Base-by-base conservation (phyloP, 139 green algal genomes). In the Chlorella sorokiniana region DNA sequence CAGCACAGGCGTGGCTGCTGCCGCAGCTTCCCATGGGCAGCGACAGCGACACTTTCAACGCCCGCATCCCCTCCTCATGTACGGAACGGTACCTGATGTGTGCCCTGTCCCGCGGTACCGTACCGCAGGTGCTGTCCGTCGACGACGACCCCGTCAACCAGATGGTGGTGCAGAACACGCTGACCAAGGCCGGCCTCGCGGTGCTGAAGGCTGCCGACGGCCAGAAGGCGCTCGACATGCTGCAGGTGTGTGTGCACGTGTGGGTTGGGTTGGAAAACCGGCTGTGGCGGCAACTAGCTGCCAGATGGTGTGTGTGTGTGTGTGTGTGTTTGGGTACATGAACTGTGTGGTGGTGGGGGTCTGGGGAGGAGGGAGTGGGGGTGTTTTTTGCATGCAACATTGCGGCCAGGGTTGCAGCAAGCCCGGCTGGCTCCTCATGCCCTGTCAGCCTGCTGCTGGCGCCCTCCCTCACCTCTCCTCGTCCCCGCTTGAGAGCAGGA, bases 101-200 rank as follows among this genome's bases (percentile, higher is more conserved):
- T n/a, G n/a, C n/a, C 11, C 23, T n/a, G 31, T 10, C 23, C 18
- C 41, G 20, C 6, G 1, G 67, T 65, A 40, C 65, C 71, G 63
- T 44, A 31, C 59, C 72, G 20, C 84, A 83, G 56, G 83, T 93
- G 79, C 78, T 94, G 67, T 83, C 44, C 7, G 91, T 93, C 40
- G 91, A 94, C 59, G 91, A 94, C 72, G 88, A 93, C 82, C 85
- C 88, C 0, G 61, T 92, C 4, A 93, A 92, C 65, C 88, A 92
- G 83, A 90, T 93, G 88, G 91, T 94, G 10, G 86, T 94, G n/a
- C 81, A 92, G 77, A 84, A 79, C 61, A 83, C 93, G 77, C 84
- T 94, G 72, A 76, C 33, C 29, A 85, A 85, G 14, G 84, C 76
- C 11, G 87, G 87, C 3, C 93, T 85, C 81, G 64, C 86, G 72